Evolutionary conservation across 192 early-diverging fungal species (phyloP).

Genomic region (Endogone sp.): DNA sequence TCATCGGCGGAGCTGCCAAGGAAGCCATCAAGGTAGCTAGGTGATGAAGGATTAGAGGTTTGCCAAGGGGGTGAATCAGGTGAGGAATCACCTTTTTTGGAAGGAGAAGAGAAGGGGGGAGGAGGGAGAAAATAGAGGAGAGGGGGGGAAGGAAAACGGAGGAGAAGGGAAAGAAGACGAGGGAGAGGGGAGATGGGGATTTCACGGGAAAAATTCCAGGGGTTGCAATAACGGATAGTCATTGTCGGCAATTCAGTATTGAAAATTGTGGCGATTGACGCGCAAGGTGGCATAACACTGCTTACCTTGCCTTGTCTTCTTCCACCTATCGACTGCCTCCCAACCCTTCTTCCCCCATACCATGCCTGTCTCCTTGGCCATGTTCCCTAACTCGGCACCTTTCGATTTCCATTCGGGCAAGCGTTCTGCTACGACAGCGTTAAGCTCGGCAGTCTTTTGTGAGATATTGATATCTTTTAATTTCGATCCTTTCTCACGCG

Average conservation of each 20-base stretch:
- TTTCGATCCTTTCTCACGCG: constrained; percentile 21
- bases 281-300: too few relatives aligned
- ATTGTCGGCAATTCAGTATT: too few relatives aligned
- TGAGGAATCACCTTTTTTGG: constrained; percentile 2
- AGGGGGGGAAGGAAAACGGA: too few relatives aligned
- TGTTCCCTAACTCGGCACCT: constrained; percentile 22
- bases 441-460: constrained; percentile 19
- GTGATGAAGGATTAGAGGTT: background rate
- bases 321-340: constrained; percentile 31
- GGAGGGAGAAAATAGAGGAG: too few relatives aligned
- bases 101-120: background rate
- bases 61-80: constrained; percentile 5
- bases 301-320: constrained; percentile 17
- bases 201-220: too few relatives aligned
- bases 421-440: constrained; percentile 26
- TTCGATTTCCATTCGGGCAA: constrained; percentile 31
- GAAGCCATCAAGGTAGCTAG: constrained; percentile 1
- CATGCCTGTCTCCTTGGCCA: constrained; percentile 28
- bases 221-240: too few relatives aligned
- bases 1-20: background rate
- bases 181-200: too few relatives aligned
- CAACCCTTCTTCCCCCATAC: constrained; percentile 31
- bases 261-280: too few relatives aligned
- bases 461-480: constrained; percentile 12
- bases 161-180: too few relatives aligned